Base-by-base conservation (phyloP, 2,329 filamentous ascomycete species). In the Scedosporium apiospermum region DNA sequence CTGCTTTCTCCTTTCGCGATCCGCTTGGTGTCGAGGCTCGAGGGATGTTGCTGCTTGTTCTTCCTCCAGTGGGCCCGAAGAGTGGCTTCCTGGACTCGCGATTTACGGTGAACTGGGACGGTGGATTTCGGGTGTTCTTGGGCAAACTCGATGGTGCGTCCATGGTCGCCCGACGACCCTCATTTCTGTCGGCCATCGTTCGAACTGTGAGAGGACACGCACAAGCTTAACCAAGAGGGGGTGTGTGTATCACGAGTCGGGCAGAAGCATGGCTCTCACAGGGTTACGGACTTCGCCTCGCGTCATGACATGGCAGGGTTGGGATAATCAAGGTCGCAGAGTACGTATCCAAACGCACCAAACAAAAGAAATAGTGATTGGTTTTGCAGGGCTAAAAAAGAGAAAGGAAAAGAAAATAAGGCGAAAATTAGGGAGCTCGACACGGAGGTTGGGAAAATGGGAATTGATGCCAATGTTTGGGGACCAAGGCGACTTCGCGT, bases 101-200 rank as follows among this genome's bases (percentile, higher is more conserved):
- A 51, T 71, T 67, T 68, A 72, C 73, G 58, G 55, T 53, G 18
- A 61, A 57, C 6, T 62, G 27, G 27, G 49, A 34, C 18, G 38
- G 34, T 14, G 21, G 10, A 23, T 34, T 26, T 16, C 42, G 58
- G 10, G 23, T n/a, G 18, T 23, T 23, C 23, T 55, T 55, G 51
- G 51, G 51, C 23, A 55, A 55, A 55, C 51, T 55, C 18, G 51
- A 55, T 18, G 51, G 51, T 23, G 51, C 51, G 12, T 55, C 51
- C 51, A 55, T 55, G 18, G 18, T 55, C 51, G 51, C 51, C 51
- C 51, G 57, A 38, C 38, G 57, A 27, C 34, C n/a, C 42, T 58
- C 27, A 9, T 38, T n/a, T 4, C 10, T 58, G n/a, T 38, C 27
- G 57, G 34, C 34, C 34, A 38, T 38, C 34, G 34, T 38, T 38